phyloP scores from a whole-genome alignment of 352 stramenopile species.

The Pythium folliculosum region DNA sequence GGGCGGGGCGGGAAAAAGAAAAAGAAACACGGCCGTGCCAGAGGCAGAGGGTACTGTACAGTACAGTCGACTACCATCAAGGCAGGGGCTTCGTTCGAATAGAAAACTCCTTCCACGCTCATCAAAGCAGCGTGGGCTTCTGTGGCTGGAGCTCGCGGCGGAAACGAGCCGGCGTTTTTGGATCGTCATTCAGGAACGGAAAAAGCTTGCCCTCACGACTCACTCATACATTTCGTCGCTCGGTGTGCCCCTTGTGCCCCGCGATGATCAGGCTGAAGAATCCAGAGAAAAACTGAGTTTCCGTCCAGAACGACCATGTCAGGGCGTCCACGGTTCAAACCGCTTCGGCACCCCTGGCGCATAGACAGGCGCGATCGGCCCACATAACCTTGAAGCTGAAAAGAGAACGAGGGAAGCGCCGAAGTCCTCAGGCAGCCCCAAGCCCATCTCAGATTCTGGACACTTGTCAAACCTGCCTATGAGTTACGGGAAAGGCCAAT shows the following conservation, averaged over 20 bases:
- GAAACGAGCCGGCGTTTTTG: background rate
- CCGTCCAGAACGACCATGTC: conserved; percentile 13
- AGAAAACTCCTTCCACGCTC: background rate
- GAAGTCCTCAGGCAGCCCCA: background rate
- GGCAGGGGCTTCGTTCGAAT: background rate
- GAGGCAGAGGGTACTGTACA: background rate
- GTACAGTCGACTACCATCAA: no score
- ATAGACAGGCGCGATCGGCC: conserved; percentile 2
- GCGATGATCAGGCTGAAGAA: conserved; percentile 9
- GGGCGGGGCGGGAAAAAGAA: background rate
- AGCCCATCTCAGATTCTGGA: conserved; percentile 19
- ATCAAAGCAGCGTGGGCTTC: no score
- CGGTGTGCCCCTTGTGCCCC: background rate
- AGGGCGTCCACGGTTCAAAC: conserved; percentile 1
- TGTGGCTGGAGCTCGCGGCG: no score
- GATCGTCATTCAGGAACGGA: background rate
- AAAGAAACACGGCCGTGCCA: background rate
- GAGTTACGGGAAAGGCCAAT: conserved; percentile 20
- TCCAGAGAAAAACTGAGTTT: conserved; percentile 20
- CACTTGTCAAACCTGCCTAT: conserved; percentile 14
- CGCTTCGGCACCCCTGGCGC: conserved; percentile 11
- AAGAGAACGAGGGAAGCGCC: background rate
- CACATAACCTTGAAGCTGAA: conserved; percentile 16
- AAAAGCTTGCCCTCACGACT: background rate
- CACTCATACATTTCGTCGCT: background rate